phyloP scores from a whole-genome alignment of 2,329 filamentous ascomycete genomes.

The Diaporthe longicolla region DNA sequence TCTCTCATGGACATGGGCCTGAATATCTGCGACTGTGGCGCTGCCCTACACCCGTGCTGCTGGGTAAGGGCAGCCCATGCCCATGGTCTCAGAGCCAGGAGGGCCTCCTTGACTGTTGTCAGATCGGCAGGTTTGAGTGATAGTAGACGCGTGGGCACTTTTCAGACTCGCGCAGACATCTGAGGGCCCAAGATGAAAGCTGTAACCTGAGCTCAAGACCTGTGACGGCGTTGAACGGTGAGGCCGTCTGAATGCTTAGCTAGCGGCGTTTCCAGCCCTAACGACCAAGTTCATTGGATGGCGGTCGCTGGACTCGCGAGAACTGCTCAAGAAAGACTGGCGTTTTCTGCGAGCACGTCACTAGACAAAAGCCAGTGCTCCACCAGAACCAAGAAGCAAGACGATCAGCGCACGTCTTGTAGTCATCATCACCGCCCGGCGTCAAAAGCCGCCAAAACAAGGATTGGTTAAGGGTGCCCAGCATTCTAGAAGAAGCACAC shows the following conservation, averaged over 20 bases:
- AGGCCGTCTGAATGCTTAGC: conserved; percentile 17
- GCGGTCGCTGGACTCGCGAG: conserved; percentile 11
- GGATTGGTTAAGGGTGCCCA: not conserved
- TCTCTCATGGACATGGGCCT: conserved; percentile 2
- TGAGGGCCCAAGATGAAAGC: not conserved
- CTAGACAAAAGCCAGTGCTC: conserved; percentile 12
- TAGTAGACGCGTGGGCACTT: not conserved
- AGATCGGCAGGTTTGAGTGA: not conserved
- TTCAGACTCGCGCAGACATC: not conserved
- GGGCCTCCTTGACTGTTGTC: not conserved
- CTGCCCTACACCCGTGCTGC: not conserved
- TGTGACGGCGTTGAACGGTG: conserved; percentile 1
- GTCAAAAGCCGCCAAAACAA: conserved; percentile 12
- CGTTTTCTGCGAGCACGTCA: conserved; percentile 24
- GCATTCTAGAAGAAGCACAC: conserved; percentile 6
- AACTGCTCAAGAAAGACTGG: conserved; percentile 23
- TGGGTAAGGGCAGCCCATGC: conserved; percentile 8
- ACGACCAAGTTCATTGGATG: not conserved
- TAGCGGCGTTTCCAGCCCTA: conserved; percentile 20
- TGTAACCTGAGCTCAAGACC: conserved; percentile 8
- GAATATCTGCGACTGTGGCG: conserved; percentile 1
- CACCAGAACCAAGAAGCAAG: conserved; percentile 21
- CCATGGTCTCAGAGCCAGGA: not conserved
- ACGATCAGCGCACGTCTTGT: conserved; percentile 25
- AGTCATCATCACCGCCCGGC: conserved; percentile 1